Conservation (phyloP, 441 rosid genomes). For the Viola pubescens region DNA sequence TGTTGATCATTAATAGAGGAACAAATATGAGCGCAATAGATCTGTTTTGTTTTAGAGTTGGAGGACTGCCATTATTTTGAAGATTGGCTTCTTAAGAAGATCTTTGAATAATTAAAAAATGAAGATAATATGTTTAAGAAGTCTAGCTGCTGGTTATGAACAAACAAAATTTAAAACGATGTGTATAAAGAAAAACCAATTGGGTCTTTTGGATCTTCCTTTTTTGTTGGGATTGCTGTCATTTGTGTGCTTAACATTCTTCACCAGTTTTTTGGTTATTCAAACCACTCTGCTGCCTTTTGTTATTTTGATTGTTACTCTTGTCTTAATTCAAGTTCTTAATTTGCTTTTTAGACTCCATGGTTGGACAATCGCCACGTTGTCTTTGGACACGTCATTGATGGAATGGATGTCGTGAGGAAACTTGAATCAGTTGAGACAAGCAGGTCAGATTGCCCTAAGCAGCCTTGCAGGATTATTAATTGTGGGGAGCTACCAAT, state of each 20-base stretch:
- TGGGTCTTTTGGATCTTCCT: not conserved
- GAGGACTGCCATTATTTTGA: not conserved
- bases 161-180: too few species aligned
- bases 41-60: not conserved
- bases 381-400: constrained; percentile 81
- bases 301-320: too few species aligned
- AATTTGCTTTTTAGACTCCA: constrained; percentile 50
- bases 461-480: constrained; percentile 56
- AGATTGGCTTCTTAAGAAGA: too few species aligned
- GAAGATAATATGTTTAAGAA: too few species aligned
- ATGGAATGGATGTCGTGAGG: constrained; percentile 77
- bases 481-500: constrained; percentile 87
- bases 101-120: too few species aligned
- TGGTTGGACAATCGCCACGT: constrained; percentile 94
- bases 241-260: not conserved
- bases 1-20: not conserved
- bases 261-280: too few species aligned
- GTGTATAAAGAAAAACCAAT: too few species aligned
- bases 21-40: not conserved
- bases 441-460: constrained; percentile 77
- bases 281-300: too few species aligned
- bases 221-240: not conserved
- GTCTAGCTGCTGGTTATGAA: too few species aligned
- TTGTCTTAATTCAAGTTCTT: not conserved
- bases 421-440: constrained; percentile 86